Evolutionary conservation across 345 rosid genomes (phyloP), one percentile per base, ranked within the genome.

Genomic region (Rhodamnia argentea): DNA sequence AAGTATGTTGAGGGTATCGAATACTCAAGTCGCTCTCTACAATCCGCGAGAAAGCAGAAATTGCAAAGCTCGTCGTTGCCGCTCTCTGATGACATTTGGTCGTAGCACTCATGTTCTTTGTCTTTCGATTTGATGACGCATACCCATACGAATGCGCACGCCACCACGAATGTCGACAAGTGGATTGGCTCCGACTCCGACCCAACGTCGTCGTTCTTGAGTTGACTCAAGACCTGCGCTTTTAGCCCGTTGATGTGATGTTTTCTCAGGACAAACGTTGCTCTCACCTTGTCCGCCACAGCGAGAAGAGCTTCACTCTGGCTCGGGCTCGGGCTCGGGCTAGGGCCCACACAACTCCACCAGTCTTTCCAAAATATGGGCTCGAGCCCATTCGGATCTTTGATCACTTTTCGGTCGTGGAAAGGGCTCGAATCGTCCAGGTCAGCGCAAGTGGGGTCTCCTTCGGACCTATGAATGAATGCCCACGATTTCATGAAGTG

Each of bases 401-500:
- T 54, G 83, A 91, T 85, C 7, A 59, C 55, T 7, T 54, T 83
- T 83, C 87, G 86, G 23, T 89, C 88, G 22, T 9, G 82, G 70
- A 32, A 60, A 1, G 91, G 91, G 16, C 29, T 57, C 7, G 85
- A 7, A 20, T 18, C 53, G 12, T 59, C 55, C 51, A 11, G 24
- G 23, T 52, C 84, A 5, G 75, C 32, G 10, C 44, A 44, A 85
- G 83, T 10, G 13, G 52, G n/a, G 50, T 82, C 87, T 14, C 83
- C 88, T 13, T n/a, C 42, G 0, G 84, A 74, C 29, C 75, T 86
- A 32, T 84, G 59, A 57, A 86, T 14, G 4, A 87, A 83, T 0
- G 89, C 89, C 95, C 95, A 93, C 4, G 87, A 87, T 70, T 87
- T 92, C 87, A 92, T 83, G 90, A 93, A 93, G 78, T 88, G 89